Evolutionary conservation across 2,329 filamentous ascomycete species (phyloP), one percentile per base, ranked within the genome.

Genomic region (Hortaea werneckii): DNA sequence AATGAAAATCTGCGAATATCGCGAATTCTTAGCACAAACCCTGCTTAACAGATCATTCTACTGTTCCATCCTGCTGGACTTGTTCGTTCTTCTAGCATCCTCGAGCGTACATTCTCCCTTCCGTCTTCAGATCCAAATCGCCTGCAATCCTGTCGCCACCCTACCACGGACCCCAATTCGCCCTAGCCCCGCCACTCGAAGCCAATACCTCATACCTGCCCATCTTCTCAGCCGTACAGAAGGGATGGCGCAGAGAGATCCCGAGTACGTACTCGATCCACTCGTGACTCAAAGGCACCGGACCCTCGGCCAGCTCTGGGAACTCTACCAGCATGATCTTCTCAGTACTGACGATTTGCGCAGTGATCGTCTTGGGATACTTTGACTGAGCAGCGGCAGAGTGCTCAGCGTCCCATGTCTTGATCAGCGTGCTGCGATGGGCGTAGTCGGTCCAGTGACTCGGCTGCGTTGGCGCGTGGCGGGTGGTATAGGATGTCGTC

Each of bases 231-330:
- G 47, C 45, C 5, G 51, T 56, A 37, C 55, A 57, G 34, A 56
- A 58, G 5, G 56, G 56, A 37, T 47, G 51, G 26, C 54, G 47
- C 37, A 58, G 35, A 6, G 48, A 45, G 5, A 53, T 41, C 1
- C 55, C 57, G n/a, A 61, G 50, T 27, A 57, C 48, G 38, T 56
- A 59, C 46, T 59, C 56, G 32, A 61, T 50, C 56, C 56, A 61
- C 5, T 53, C 50, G 5, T 43, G 46, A 5, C 13, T 43, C 29
- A 61, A 43, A 37, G 42, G 37, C 8, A 47, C 44, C 4, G 42
- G 43, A 5, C 58, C 58, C 27, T 56, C 44, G 6, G n/a, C 44
- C 20, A 61, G 47, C 46, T 59, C 55, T 6, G 56, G 52, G 42
- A 49, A 61, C 27, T 44, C 43, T 10, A 46, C 41, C 6, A 58